These are phyloP conservation scores for Scedosporium apiospermum DNA, from an alignment of 2,329 filamentous ascomycete species.

Conservation along the genomic window DNA sequence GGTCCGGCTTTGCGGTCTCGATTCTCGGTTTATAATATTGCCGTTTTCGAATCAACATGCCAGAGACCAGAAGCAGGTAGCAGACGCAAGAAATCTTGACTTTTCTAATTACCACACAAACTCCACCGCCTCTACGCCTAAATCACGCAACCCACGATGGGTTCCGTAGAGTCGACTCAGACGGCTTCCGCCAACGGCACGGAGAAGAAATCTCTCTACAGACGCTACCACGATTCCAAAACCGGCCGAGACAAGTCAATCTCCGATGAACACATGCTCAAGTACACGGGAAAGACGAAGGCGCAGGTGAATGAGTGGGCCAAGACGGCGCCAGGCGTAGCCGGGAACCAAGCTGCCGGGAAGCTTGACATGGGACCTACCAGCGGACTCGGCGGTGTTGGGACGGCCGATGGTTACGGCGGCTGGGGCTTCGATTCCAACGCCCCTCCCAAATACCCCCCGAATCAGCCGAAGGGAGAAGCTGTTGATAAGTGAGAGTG, in stretches of 20 bases:
- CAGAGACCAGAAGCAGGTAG: background rate
- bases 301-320: conserved; percentile 24
- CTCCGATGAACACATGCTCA: conserved; percentile 28
- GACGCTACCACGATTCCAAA: conserved; percentile 22
- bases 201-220: conserved; percentile 21
- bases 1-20: no score
- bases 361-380: conserved; percentile 19
- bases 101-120: no score
- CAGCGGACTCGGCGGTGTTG: conserved; percentile 20
- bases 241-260: conserved; percentile 16
- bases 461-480: background rate
- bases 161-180: background rate
- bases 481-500: no score
- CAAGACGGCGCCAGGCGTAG: conserved; percentile 27
- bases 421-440: conserved; percentile 21
- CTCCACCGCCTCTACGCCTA: no score
- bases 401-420: conserved; percentile 19
- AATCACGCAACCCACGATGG: background rate
- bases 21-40: no score
- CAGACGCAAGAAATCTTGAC: background rate
- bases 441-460: background rate
- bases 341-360: conserved; percentile 27
- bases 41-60: no score
- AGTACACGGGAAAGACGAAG: conserved; percentile 29
- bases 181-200: background rate